These are phyloP conservation scores for Trichoderma afroharzianum DNA, from an alignment of 2,329 filamentous ascomycete species.

Conservation along the genomic window DNA sequence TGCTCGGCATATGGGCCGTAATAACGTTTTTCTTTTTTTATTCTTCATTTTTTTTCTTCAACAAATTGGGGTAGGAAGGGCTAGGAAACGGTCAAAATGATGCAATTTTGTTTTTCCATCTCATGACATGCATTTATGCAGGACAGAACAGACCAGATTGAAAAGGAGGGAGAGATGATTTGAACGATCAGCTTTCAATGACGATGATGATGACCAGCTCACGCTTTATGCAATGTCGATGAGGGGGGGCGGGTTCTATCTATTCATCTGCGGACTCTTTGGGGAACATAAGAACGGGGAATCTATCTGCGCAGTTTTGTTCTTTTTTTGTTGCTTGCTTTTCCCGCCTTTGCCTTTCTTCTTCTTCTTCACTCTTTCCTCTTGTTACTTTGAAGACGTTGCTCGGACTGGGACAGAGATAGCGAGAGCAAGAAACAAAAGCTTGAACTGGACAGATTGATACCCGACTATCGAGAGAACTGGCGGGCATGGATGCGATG, in stretches of 20 bases:
- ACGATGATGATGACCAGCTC: conserved; percentile 15
- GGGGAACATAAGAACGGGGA: conserved; percentile 21
- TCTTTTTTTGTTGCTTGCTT: conserved; percentile 15
- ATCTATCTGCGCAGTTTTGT: conserved; percentile 24
- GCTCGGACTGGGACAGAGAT: conserved; percentile 6
- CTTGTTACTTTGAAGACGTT: conserved; percentile 8
- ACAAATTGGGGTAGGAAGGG: not conserved
- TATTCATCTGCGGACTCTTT: conserved; percentile 12
- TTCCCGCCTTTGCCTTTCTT: not conserved
- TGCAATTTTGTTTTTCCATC: conserved; percentile 7
- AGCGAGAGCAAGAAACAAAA: not conserved
- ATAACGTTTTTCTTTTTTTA: not conserved
- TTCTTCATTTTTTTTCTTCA: not conserved
- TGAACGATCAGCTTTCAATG: conserved; percentile 14
- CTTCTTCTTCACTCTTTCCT: not conserved
- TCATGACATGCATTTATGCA: conserved; percentile 8
- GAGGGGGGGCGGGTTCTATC: not conserved
- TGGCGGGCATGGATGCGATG: not conserved
- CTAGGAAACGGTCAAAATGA: conserved; percentile 2
- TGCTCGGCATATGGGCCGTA: not conserved
- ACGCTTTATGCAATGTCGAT: conserved; percentile 10
- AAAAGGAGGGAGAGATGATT: conserved; percentile 19
- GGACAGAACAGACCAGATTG: conserved; percentile 13
- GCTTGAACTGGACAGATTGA: not conserved
- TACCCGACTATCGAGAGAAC: not conserved